These are phyloP conservation scores for Saccharomyces hybrid DNA, from an alignment of 1,139 yeast genomes.

Conservation along the genomic window DNA sequence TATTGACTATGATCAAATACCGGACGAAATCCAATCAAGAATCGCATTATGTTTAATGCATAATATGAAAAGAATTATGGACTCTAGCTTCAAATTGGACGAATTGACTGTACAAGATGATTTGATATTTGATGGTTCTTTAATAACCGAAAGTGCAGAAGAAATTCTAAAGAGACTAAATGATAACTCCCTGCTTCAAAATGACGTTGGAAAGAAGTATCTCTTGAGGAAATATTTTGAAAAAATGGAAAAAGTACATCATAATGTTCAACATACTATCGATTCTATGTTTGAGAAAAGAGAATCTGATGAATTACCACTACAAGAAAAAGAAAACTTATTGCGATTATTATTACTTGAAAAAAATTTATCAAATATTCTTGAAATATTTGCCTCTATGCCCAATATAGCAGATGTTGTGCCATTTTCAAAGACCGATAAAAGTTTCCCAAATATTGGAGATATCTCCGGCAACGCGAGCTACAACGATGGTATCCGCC, in stretches of 20 bases:
- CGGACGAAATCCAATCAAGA: constrained; percentile 66
- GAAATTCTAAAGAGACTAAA: constrained; percentile 40
- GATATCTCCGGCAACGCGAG: constrained; percentile 6
- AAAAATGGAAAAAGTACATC: constrained; percentile 46
- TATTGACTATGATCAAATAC: constrained; percentile 58
- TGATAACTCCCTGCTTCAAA: constrained; percentile 23
- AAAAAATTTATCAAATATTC: constrained; percentile 55
- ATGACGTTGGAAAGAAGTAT: constrained; percentile 36
- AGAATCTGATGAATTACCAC: constrained; percentile 46
- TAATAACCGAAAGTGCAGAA: constrained; percentile 61
- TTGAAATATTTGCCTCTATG: constrained; percentile 41
- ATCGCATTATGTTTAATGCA: constrained; percentile 76
- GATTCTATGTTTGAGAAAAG: constrained; percentile 54
- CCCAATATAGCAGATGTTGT: constrained; percentile 1
- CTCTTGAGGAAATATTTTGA: constrained; percentile 42
- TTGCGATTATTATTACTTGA: constrained; percentile 57
- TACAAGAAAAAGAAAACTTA: constrained; percentile 67
- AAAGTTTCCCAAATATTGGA: constrained; percentile 14
- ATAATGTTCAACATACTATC: constrained; percentile 52
- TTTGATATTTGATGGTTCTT: constrained; percentile 46
- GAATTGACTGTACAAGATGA: constrained; percentile 38
- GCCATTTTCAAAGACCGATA: constrained; percentile 2
- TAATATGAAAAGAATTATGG: constrained; percentile 62
- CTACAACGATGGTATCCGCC: constrained; percentile 3
- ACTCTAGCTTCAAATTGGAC: constrained; percentile 35